Evolutionary conservation across 306 rosid genomes (phyloP).

Genomic region (Corylus americana): DNA sequence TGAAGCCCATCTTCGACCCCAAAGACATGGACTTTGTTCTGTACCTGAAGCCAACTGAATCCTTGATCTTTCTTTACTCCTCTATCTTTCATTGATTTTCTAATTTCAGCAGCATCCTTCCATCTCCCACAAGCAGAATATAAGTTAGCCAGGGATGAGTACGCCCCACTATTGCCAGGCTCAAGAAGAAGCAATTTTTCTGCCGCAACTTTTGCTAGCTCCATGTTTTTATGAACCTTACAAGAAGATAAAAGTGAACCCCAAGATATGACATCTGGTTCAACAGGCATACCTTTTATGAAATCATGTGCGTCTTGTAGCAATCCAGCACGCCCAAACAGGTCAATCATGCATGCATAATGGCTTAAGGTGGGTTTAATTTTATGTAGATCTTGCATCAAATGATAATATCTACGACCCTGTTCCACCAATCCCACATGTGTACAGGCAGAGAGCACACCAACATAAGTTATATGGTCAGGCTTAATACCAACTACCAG

Average conservation of each 20-base stretch:
- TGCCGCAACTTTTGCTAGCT: slow-evolving; percentile 79
- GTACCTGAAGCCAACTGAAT: slow-evolving; percentile 79
- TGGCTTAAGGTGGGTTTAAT: slow-evolving; percentile 80
- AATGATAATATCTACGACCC: slow-evolving; percentile 63
- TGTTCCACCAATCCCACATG: slow-evolving; percentile 76
- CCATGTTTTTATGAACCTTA: slow-evolving; percentile 64
- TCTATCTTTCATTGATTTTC: slow-evolving; percentile 81
- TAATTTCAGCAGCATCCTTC: slow-evolving; percentile 80
- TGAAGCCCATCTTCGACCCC: slow-evolving; percentile 78
- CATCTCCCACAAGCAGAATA: slow-evolving; percentile 80
- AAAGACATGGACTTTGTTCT: slow-evolving; percentile 69
- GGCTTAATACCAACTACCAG: slow-evolving; percentile 60
- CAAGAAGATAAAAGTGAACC: slow-evolving; percentile 83
- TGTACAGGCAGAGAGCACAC: slow-evolving; percentile 82
- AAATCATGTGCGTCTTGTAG: slow-evolving; percentile 73
- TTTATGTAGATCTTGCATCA: slow-evolving; percentile 67
- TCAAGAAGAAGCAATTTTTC: slow-evolving; percentile 75
- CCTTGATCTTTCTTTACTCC: slow-evolving; percentile 86
- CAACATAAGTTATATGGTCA: slow-evolving; percentile 81
- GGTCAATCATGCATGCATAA: slow-evolving; percentile 81
- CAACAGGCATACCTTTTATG: slow-evolving; percentile 63
- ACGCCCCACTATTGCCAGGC: slow-evolving; percentile 83
- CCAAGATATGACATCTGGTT: slow-evolving; percentile 83
- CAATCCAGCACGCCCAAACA: slow-evolving; percentile 83
- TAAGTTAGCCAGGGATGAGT: slow-evolving; percentile 76